phyloP scores from a whole-genome alignment of 2,329 filamentous ascomycete genomes.

The Aspergillus chevalieri region DNA sequence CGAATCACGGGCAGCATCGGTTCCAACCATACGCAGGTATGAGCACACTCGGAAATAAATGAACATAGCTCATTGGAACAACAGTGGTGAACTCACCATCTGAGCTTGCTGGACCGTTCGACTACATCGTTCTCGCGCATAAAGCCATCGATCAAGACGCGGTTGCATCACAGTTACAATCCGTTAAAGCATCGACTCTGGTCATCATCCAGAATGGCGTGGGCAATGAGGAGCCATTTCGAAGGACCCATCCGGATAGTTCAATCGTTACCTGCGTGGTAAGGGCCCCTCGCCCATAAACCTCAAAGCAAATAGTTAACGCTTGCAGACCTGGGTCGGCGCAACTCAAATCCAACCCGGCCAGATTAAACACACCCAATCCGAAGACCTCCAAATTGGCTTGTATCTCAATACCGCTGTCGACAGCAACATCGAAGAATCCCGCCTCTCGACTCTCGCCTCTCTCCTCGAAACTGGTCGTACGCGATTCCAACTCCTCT shows the following conservation, averaged over 20 bases:
- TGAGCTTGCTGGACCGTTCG: slow-evolving; percentile 24
- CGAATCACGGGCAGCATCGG: slow-evolving; percentile 36
- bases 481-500: slow-evolving; percentile 31
- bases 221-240: slow-evolving; percentile 37
- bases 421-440: slow-evolving; percentile 25
- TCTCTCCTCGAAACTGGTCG: slow-evolving; percentile 36
- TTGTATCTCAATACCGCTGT: slow-evolving; percentile 40
- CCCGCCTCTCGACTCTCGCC: slow-evolving; percentile 38
- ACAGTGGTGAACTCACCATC: slow-evolving; percentile 35
- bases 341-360: slow-evolving; percentile 48
- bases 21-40: slow-evolving; percentile 31
- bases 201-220: slow-evolving; percentile 39
- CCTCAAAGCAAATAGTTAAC: no score
- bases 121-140: slow-evolving; percentile 36
- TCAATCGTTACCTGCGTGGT: slow-evolving; percentile 40
- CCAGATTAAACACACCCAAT: slow-evolving; percentile 45
- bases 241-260: slow-evolving; percentile 22
- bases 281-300: slow-evolving; percentile 15
- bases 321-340: slow-evolving; percentile 40
- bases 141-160: slow-evolving; percentile 38
- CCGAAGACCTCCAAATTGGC: slow-evolving; percentile 52
- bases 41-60: background rate
- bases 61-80: background rate
- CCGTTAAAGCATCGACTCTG: slow-evolving; percentile 34
- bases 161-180: slow-evolving; percentile 29